Base-by-base conservation (phyloP, 768 basidiomycete genomes). In the Russula dissimulans region DNA sequence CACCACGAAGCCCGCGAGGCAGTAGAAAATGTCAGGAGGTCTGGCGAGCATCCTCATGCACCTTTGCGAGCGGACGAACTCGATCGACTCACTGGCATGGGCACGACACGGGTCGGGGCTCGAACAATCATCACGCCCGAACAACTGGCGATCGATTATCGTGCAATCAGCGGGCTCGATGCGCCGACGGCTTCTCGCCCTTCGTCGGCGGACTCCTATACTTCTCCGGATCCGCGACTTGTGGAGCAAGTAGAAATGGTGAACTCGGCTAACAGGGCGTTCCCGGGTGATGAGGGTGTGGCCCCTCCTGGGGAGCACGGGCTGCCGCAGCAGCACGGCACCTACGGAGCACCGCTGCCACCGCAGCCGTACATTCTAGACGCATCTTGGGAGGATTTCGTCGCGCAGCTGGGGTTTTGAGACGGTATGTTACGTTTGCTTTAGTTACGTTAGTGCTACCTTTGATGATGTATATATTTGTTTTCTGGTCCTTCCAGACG, bases 351-450 rank as follows among this genome's bases (percentile, higher is more conserved):
- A 29, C 38, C 49, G 29, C 22, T 26, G 22, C 18, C 10, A 34
- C 32, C 34, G 34, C 49, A 51, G 11, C 66, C 74, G 14, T 75
- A 76, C 1, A 73, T 76, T 34, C 65, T 86, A 56, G 83, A 87
- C 67, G 72, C 83, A 17, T 79, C 82, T 0, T 88, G 85, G 85
- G 80, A 82, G 67, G 79, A 76, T 61, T 83, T 88, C 46, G 80
- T 85, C 46, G 83, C 86, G 68, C 86, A 87, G 64, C 74, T 88
- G 46, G 86, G 86, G 3, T 79, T 78, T 61, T 76, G 59, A 70
- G 29, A 44, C 6, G 31, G n/a, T 54, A 39, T 54, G 14, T 54
- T 54, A 14, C 17, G 42, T 31, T 12, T 54, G 26, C 41, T 54
- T 54, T 31, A 41, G 14, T 22, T 22, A 51, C 41, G 22, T 53